A percentile compares a stretch with the other conserved stretches of the same genome.
phyloP scores from a whole-genome alignment of 2,329 filamentous ascomycete species.

The Claviceps paspali region DNA sequence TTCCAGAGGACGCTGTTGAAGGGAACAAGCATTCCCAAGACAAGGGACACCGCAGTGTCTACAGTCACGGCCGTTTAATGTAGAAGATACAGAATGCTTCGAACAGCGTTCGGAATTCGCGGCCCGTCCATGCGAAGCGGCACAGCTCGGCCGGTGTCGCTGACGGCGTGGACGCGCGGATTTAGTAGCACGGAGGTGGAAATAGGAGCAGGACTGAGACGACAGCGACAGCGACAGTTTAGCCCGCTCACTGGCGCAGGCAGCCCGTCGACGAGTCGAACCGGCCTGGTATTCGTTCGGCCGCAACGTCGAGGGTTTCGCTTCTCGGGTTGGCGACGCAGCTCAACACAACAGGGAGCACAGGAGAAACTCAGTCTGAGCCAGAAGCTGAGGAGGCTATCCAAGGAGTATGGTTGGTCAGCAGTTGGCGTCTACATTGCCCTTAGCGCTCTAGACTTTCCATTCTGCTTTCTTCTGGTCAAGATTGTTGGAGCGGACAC shows the following conservation, averaged over 20 bases:
- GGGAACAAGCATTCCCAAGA: not conserved
- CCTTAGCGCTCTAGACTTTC: constrained; percentile 77
- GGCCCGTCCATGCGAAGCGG: constrained; percentile 9
- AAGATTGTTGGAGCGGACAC: constrained; percentile 67
- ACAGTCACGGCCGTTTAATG: not conserved
- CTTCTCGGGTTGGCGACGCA: constrained; percentile 19
- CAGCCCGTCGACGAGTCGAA: constrained; percentile 3
- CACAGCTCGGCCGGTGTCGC: constrained; percentile 9
- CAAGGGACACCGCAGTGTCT: not conserved
- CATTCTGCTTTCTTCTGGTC: constrained; percentile 86
- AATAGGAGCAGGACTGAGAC: not conserved
- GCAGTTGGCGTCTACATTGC: constrained; percentile 81
- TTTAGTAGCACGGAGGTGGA: constrained; percentile 14
- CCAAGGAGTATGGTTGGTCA: constrained; percentile 86
- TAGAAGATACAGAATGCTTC: constrained; percentile 11
- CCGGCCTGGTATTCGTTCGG: constrained; percentile 11
- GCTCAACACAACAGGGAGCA: constrained; percentile 10
- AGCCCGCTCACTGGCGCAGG: not conserved
- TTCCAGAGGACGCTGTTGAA: not conserved
- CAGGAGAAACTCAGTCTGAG: constrained; percentile 37
- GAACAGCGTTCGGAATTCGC: constrained; percentile 12
- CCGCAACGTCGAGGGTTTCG: constrained; percentile 18
- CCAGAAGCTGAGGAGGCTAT: constrained; percentile 65
- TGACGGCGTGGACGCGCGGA: constrained; percentile 14
- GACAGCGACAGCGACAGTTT: not conserved